Evolutionary conservation across 2,329 filamentous ascomycete genomes (phyloP), one percentile per base, ranked within the genome.

Genomic region (Periglandula ipomoeae): DNA sequence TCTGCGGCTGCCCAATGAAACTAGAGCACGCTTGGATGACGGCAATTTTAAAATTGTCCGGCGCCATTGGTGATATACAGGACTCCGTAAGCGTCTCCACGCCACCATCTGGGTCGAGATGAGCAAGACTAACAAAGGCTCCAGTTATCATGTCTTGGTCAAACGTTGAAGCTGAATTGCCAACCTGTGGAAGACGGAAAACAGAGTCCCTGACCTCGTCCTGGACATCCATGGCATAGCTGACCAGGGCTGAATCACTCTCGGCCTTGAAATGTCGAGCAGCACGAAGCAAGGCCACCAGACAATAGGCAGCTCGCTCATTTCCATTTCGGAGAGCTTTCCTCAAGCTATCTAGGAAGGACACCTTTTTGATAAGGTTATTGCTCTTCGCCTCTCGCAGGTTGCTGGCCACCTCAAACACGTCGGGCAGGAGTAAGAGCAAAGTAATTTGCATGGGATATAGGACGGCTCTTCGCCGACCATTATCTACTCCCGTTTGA

Each of bases 341-440:
- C 56, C 79, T 72, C 11, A 85, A 62, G 38, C 72, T 72, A 51
- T 85, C 82, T 15, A 86, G 67, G 54, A 85, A 85, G 3, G 75
- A 71, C 5, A 84, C 77, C 58, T 84, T 84, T 64, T 85, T 86
- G 15, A 75, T 70, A 61, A 85, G 77, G 55, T 76, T 74, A 48
- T 73, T 71, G 55, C 75, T 78, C 60, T 82, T 84, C 26, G 74
- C 74, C 53, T 84, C 81, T 50, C 80, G 73, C 60, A 85, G 70
- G 61, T 82, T 82, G 62, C 80, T 83, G 23, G 81, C 82, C 30
- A 85, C 79, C 62, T 84, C 80, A 54, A 86, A 86, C 5, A 85
- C 78, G 55, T 86, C 82, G 4, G 82, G 82, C 8, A 84, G 66
- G 8, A 86, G 69, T 50, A 85, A 75, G 9, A 85, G 64, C 4